phyloP scores from a whole-genome alignment of 2,329 filamentous ascomycete genomes.

The Diplodia intermedia region DNA sequence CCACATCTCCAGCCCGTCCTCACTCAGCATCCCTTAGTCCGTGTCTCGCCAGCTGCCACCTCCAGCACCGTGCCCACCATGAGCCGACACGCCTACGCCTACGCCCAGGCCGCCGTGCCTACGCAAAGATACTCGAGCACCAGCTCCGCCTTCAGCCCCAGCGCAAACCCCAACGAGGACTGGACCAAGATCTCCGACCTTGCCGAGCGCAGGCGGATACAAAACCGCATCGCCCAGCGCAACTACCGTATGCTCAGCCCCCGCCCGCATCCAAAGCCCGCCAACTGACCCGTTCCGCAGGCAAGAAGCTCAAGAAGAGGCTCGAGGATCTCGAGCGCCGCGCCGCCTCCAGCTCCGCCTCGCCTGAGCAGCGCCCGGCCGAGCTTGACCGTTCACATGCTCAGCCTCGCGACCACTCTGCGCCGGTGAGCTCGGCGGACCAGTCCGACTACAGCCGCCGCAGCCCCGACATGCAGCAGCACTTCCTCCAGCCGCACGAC shows the following conservation, averaged over 20 bases:
- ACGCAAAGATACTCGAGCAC: constrained; percentile 75
- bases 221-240: constrained; percentile 96
- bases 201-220: constrained; percentile 89
- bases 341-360: constrained; percentile 68
- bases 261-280: no score
- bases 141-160: constrained; percentile 93
- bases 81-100: constrained; percentile 56
- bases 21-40: constrained; percentile 29
- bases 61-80: constrained; percentile 43
- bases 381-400: constrained; percentile 55
- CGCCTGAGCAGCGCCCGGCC: constrained; percentile 64
- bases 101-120: constrained; percentile 49
- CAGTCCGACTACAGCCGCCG: constrained; percentile 40
- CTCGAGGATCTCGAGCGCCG: constrained; percentile 84
- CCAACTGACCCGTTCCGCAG: constrained; percentile 51
- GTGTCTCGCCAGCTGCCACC: constrained; percentile 25
- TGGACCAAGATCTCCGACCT: constrained; percentile 99
- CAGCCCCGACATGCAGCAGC: constrained; percentile 60
- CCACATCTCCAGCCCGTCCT: constrained; percentile 11
- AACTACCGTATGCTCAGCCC: constrained; percentile 79
- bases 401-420: constrained; percentile 48
- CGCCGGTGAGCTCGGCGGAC: constrained; percentile 43
- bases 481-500: constrained; percentile 67
- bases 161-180: constrained; percentile 94
- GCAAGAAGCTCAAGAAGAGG: constrained; percentile 92